Evolutionary conservation across 495 filamentous ascomycete species (phyloP), one percentile per base, ranked within the genome.

Genomic region (Astrothelium macrocarpum): DNA sequence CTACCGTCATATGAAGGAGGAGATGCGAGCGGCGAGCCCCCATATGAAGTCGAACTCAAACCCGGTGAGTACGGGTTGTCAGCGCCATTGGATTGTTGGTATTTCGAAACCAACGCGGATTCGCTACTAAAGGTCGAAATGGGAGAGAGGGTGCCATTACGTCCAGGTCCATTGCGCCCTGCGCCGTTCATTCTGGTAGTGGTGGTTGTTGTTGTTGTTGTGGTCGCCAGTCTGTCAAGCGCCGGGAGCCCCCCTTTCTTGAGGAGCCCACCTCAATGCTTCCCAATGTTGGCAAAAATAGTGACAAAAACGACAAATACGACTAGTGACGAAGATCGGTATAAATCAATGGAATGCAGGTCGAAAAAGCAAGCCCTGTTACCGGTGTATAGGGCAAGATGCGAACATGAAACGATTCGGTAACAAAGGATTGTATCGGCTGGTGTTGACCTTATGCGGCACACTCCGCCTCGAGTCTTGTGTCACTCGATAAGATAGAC

Each of bases 1-100:
- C 77, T 45, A 53, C 66, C 18, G 67, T 68, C 67, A 79, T 81
- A 62, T 86, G 61, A 20, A 14, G 61, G 61, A 31, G 61, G 61
- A 83, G 62, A 85, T 83, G 67, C 84, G 83, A 68, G 76, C 82
- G 66, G 79, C 80, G 49, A 56, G 49, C 49, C 49, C 23, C 58
- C 73, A 71, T 69, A 76, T 76, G 32, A 28, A 36, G 20, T 34
- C 26, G 77, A 74, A 62, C 43, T 46, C 23, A 76, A 73, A 26
- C 76, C 78, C 31, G 85, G 80, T 58, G 82, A 81, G 62, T 82
- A 82, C 31, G 81, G 77, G 53, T 78, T 71, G 36, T 80, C 81
- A 71, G 85, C 78, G 65, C 79, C 79, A 64, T 80, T 77, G 68
- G 69, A 68, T 49, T 72, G 72, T 58, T 87, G 82, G 72, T 95